A percentile compares a stretch with the other conserved stretches of the same genome.
These are phyloP conservation scores for Russula compacta DNA, from an alignment of 768 basidiomycete genomes.

Conservation along the genomic window DNA sequence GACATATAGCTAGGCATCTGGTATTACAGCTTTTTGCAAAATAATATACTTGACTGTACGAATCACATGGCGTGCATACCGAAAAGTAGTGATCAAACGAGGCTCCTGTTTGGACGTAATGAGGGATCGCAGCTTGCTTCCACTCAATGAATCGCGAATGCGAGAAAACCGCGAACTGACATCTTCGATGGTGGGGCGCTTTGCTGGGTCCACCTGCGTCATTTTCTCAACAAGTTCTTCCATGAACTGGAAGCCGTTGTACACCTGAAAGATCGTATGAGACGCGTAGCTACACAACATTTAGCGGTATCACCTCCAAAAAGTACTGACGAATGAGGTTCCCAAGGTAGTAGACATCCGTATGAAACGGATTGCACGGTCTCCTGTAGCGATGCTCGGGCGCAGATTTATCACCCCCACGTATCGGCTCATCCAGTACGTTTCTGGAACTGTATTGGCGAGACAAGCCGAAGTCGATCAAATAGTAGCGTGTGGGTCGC, in stretches of 20 bases:
- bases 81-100: neutral
- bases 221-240: constrained; percentile 26
- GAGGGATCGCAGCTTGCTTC: constrained; percentile 28
- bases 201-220: constrained; percentile 26
- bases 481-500: constrained; percentile 26
- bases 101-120: constrained; percentile 13
- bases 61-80: neutral
- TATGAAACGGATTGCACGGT: constrained; percentile 27
- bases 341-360: constrained; percentile 30
- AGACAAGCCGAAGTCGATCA: constrained; percentile 33
- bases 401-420: constrained; percentile 35
- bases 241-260: constrained; percentile 28
- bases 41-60: neutral
- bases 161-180: constrained; percentile 26
- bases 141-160: constrained; percentile 18
- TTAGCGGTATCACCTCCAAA: constrained; percentile 15
- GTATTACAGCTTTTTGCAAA: neutral
- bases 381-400: constrained; percentile 25
- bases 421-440: constrained; percentile 24
- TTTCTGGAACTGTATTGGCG: constrained; percentile 25
- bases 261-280: constrained; percentile 19
- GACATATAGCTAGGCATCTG: neutral
- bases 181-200: constrained; percentile 27
- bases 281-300: neutral
- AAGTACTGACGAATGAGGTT: constrained; percentile 26